A percentile compares a stretch with the other conserved stretches of the same genome.
Evolutionary conservation across 179 eudicot genomes (phyloP).

Genomic region (Heliamphora pulchella): DNA sequence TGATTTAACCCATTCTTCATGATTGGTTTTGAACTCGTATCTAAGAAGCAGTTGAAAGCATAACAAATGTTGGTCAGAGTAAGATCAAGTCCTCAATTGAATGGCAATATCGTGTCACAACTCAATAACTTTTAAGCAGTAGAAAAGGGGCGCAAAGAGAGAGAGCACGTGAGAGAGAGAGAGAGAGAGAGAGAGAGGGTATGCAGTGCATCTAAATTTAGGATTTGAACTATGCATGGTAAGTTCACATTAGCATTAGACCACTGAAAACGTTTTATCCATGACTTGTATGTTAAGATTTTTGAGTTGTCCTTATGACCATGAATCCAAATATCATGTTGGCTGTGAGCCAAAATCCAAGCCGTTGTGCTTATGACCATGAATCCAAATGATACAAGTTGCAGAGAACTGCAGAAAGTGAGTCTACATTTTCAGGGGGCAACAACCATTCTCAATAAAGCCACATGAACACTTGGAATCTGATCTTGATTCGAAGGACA

Average conservation of each 20-base stretch:
- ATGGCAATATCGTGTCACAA: neutral
- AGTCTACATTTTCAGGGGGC: too few species aligned
- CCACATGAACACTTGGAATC: neutral
- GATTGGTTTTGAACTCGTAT: conserved; percentile 72
- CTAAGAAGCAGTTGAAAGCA: conserved; percentile 32
- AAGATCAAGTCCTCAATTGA: conserved; percentile 15
- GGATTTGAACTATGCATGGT: neutral
- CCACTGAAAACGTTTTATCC: neutral
- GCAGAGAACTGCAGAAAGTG: too few species aligned
- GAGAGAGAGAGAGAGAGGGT: too few species aligned
- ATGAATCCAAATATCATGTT: neutral
- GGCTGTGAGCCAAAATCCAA: neutral
- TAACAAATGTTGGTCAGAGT: conserved; percentile 21
- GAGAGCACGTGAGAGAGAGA: too few species aligned
- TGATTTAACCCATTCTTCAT: conserved; percentile 73
- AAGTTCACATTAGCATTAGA: neutral
- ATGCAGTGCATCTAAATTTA: neutral
- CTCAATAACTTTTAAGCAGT: neutral
- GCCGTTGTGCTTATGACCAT: neutral
- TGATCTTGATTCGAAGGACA: neutral
- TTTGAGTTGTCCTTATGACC: neutral
- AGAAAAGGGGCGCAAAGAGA: neutral
- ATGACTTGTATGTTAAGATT: neutral
- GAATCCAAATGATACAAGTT: neutral
- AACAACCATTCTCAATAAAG: neutral